phyloP scores from a whole-genome alignment of 441 rosid species.

The Populus hybrid region DNA sequence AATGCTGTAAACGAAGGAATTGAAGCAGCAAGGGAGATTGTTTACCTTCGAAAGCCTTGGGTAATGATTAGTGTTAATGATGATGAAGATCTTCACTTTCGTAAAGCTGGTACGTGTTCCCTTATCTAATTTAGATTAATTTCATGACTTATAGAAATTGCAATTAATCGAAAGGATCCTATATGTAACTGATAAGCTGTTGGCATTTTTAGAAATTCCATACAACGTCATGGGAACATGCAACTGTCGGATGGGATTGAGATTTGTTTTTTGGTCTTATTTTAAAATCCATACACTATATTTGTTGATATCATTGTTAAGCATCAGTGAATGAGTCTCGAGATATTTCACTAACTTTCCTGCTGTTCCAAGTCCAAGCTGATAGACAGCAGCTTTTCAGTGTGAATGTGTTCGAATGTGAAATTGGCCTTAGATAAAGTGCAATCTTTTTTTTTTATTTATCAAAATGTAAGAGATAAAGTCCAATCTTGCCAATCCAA shows the following conservation, averaged over 20 bases:
- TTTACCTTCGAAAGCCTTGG: slow-evolving; percentile 52
- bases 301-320: background rate
- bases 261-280: background rate
- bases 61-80: slow-evolving; percentile 67
- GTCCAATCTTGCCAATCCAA: background rate
- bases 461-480: background rate
- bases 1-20: slow-evolving; percentile 57
- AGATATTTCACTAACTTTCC: background rate
- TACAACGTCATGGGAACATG: background rate
- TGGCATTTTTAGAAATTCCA: background rate
- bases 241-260: background rate
- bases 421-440: background rate
- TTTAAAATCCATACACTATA: background rate
- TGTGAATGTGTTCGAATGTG: background rate
- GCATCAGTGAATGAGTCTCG: background rate
- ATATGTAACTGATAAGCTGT: background rate
- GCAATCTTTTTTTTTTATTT: background rate
- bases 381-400: background rate
- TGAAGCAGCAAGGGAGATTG: slow-evolving; percentile 41
- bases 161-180: background rate
- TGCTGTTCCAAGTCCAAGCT: background rate
- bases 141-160: background rate
- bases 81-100: slow-evolving; percentile 65
- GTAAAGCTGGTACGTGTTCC: slow-evolving; percentile 49
- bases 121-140: background rate